Base-by-base conservation (phyloP, 2,329 filamentous ascomycete genomes). In the Aspergillus pseudoterreus region DNA sequence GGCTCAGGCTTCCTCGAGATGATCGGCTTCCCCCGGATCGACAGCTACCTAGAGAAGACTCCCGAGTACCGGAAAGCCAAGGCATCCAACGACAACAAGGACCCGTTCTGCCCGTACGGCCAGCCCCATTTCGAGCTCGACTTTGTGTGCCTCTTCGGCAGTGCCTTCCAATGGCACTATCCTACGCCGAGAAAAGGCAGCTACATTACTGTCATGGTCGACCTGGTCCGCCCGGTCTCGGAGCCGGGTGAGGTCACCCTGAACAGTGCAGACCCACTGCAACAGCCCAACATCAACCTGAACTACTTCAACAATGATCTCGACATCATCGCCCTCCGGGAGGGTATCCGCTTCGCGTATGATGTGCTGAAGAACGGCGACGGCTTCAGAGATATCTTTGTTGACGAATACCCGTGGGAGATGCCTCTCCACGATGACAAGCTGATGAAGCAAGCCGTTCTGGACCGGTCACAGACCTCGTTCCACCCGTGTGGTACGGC, bases 131-230 rank as follows among this genome's bases (percentile, higher is more conserved):
- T 83, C 55, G 80, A 82, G 65, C 71, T 82, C 42, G 81, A 84
- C 66, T 84, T 84, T 58, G 78, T 84, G 6, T 69, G 73, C 50
- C 76, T 83, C 73, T 84, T 83, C 62, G 63, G 72, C 38, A 65
- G 66, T 14, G 73, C 74, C 2, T 78, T 77, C 63, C 74, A 76
- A 57, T 75, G 72, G 72, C 73, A 76, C 53, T 67, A 67, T 46
- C 72, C 71, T 0, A 65, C 58, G 0, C 73, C 73, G 3, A 53
- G 57, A 3, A 49, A 58, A 57, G 81, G 79, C 1, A 68, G 72
- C 57, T 38, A 38, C 6, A 17, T 38, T 9, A 38, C 35, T 2
- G 15, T 38, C 3, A 38, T 38, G 15, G 35, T 79, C 15, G 74
- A 75, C 46, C 66, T 78, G 6, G 59, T 77, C 6, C 71, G 74